Conservation (phyloP, 2,329 filamentous ascomycete species). For the Pseudocercospora macadamiae region DNA sequence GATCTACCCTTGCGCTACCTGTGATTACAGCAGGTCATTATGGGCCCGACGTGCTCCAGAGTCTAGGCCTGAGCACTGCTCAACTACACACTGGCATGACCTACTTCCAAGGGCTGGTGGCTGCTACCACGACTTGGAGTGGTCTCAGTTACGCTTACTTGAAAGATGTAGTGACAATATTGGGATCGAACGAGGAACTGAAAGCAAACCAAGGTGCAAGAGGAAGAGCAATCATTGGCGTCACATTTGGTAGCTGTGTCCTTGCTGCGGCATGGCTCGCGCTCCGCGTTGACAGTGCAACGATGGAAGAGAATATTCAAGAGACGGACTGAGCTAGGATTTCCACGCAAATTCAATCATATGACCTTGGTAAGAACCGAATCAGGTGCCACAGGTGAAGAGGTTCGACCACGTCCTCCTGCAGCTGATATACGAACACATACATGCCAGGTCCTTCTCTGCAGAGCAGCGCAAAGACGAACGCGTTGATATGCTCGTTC, state of each 20-base stretch:
- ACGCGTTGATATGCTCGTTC: no score
- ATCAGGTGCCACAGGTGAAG: no score
- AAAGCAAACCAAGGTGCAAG: conserved; percentile 53
- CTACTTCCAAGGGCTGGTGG: conserved; percentile 73
- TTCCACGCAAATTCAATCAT: no score
- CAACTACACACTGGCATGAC: conserved; percentile 41
- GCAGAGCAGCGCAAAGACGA: no score
- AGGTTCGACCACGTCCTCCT: no score
- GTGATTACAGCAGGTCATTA: conserved; percentile 54
- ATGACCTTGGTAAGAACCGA: no score
- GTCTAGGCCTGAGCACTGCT: conserved; percentile 24
- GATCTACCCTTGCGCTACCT: conserved; percentile 78
- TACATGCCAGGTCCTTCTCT: no score
- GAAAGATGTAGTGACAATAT: conserved; percentile 88
- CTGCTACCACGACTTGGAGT: conserved; percentile 88
- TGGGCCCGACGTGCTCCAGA: conserved; percentile 29
- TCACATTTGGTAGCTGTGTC: conserved; percentile 50
- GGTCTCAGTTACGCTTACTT: conserved; percentile 89
- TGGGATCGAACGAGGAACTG: conserved; percentile 56
- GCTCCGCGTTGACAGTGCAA: conserved; percentile 23
- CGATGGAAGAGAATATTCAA: conserved; percentile 2
- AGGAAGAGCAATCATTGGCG: conserved; percentile 52
- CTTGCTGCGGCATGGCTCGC: conserved; percentile 41
- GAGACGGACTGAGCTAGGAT: no score
- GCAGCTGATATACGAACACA: no score